Evolutionary conservation across 345 rosid species (phyloP).

Genomic region (Citropsis articulata): DNA sequence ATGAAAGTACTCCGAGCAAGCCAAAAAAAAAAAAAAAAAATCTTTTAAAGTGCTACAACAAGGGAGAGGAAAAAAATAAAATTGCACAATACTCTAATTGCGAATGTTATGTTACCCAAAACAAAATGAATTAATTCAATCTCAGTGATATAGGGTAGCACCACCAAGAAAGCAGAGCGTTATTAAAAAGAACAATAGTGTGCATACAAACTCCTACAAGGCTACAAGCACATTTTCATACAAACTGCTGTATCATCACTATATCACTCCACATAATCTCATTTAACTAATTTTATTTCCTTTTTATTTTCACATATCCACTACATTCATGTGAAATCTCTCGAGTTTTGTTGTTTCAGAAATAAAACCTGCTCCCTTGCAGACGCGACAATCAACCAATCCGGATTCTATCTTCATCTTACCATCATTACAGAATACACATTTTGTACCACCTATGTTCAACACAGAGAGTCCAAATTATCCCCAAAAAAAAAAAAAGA

Average conservation of each 20-base stretch:
- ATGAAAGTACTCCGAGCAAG: background rate
- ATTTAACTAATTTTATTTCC: too few relatives aligned
- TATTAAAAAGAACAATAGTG: too few relatives aligned
- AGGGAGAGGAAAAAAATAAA: background rate
- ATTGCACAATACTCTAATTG: background rate
- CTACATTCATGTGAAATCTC: background rate
- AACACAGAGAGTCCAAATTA: background rate
- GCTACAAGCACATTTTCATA: background rate
- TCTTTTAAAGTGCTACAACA: background rate
- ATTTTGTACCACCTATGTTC: conserved; percentile 86
- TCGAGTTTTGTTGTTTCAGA: background rate
- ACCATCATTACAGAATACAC: conserved; percentile 74
- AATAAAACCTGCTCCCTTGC: conserved; percentile 86
- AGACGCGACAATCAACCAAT: conserved; percentile 67
- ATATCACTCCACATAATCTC: background rate
- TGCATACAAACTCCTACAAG: too few relatives aligned
- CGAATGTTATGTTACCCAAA: background rate
- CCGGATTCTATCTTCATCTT: conserved; percentile 88
- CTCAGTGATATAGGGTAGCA: background rate
- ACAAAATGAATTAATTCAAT: background rate
- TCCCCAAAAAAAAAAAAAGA: too few relatives aligned
- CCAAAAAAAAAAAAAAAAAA: background rate
- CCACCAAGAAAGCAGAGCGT: too few relatives aligned
- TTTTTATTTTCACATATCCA: too few relatives aligned
- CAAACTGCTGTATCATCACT: background rate